Evolutionary conservation across 805 yeast genomes (phyloP).

Genomic region (Cyberlindnera sargentensis): DNA sequence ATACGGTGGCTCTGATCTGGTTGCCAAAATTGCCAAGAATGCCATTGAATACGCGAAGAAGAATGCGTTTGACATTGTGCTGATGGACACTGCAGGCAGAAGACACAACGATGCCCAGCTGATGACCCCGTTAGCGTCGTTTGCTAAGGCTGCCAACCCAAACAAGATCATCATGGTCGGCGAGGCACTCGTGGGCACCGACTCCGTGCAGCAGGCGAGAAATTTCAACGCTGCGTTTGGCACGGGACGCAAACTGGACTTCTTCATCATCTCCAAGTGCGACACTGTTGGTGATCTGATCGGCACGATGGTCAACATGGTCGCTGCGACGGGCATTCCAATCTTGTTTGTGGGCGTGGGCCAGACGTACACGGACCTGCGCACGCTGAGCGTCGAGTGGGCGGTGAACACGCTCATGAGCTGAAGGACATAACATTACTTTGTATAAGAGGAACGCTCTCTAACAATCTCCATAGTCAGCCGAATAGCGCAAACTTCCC

Average conservation of each 20-base stretch:
- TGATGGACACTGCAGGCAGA: slow-evolving; percentile 97
- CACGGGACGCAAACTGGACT: slow-evolving; percentile 69
- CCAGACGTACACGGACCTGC: slow-evolving; percentile 90
- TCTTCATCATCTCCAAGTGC: slow-evolving; percentile 88
- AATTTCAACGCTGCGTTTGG: slow-evolving; percentile 95
- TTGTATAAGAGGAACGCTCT: no score
- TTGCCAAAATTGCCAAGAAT: slow-evolving; percentile 86
- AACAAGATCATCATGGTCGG: slow-evolving; percentile 98
- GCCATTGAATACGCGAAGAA: slow-evolving; percentile 76
- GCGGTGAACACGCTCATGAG: slow-evolving; percentile 82
- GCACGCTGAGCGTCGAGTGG: slow-evolving; percentile 86
- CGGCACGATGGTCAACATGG: slow-evolving; percentile 97
- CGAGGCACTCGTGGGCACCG: slow-evolving; percentile 96
- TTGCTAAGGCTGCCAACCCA: slow-evolving; percentile 93
- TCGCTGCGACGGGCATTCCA: slow-evolving; percentile 92
- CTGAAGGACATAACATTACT: slow-evolving; percentile 20
- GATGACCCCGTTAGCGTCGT: slow-evolving; percentile 93
- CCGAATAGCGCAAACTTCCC: not conserved
- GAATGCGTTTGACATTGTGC: slow-evolving; percentile 70
- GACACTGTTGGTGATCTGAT: slow-evolving; percentile 96
- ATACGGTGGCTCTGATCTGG: slow-evolving; percentile 92
- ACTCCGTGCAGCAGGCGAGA: slow-evolving; percentile 90
- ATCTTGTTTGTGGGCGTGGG: slow-evolving; percentile 95
- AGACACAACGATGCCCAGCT: slow-evolving; percentile 90
- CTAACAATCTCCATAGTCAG: not conserved